Base-by-base conservation (phyloP, 306 rosid species). In the Medicago ruthenica region DNA sequence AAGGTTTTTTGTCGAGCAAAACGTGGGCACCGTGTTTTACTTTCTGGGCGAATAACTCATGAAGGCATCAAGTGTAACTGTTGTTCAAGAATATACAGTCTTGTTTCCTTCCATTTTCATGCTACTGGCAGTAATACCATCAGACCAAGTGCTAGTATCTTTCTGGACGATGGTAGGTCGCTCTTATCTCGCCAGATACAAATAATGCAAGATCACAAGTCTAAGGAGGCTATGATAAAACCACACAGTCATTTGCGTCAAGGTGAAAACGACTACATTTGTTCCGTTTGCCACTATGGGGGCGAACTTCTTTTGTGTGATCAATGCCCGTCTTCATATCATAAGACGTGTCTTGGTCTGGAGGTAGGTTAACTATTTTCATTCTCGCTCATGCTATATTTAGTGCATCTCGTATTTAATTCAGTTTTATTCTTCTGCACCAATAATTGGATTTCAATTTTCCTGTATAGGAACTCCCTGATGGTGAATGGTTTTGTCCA, bases 401-500 rank as follows among this genome's bases (percentile, higher is more conserved):
- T 62, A 53, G 31, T 50, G 20, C 37, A 21, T 31, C 44, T 15
- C 48, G 9, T 24, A 62, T 27, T 62, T 41, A 9, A 15, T 67
- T 55, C 17, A 70, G 6, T 59, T 69, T 4, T 15, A 27, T 59
- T n/a, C 54, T 62, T 70, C 47, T 40, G 17, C 55, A 7, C 55
- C 5, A 27, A 60, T 80, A 69, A 70, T 22, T 41, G 74, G 47
- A 70, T 77, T 76, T 77, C 34, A 10, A 67, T 69, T 76, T 83
- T 24, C 70, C 73, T 79, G 61, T 70, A 42, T 73, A 94, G 97
- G 90, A 87, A 42, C 67, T 87, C 76, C 98, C 98, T 14, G 87
- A 81, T 13, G 97, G 98, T 62, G 91, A 91, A 40, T 94, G 97
- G 97, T 91, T 87, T 86, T 91, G 98, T 51, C 91, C 95, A 77